Percentiles rank a stretch among this genome's conserved stretches.
phyloP scores from a whole-genome alignment of 441 rosid species.

The Cnidoscolus chayamansa region DNA sequence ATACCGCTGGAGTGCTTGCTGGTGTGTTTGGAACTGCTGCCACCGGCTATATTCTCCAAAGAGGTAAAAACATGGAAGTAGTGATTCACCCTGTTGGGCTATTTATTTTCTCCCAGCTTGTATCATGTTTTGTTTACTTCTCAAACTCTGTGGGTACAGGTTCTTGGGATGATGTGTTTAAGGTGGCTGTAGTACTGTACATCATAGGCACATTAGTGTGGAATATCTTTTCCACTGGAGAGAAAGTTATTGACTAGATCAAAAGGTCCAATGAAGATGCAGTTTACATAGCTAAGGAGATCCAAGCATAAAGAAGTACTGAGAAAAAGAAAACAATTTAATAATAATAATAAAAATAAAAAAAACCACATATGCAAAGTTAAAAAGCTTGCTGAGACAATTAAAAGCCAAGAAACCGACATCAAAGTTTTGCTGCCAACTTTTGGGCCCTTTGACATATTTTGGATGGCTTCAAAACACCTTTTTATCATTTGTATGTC shows the following conservation, averaged over 20 bases:
- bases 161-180: slow-evolving; percentile 95
- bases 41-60: slow-evolving; percentile 91
- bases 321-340: neutral
- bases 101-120: neutral
- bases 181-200: slow-evolving; percentile 80
- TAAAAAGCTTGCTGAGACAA: slow-evolving; percentile 14
- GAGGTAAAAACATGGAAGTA: slow-evolving; percentile 43
- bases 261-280: slow-evolving; percentile 12
- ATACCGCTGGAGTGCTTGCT: slow-evolving; percentile 96
- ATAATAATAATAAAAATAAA: neutral
- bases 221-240: slow-evolving; percentile 95
- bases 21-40: slow-evolving; percentile 98
- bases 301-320: neutral
- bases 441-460: slow-evolving; percentile 21
- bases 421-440: slow-evolving; percentile 17
- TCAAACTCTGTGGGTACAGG: slow-evolving; percentile 41
- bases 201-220: slow-evolving; percentile 83
- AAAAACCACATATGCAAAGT: neutral
- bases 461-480: slow-evolving; percentile 15
- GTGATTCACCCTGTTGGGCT: neutral
- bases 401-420: slow-evolving; percentile 15
- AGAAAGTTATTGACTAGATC: slow-evolving; percentile 74
- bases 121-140: slow-evolving; percentile 1
- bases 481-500: slow-evolving; percentile 15
- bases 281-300: slow-evolving; percentile 10